Evolutionary conservation across 2,329 filamentous ascomycete species (phyloP), one percentile per base, ranked within the genome.

Genomic region (Colletotrichum caudatum): DNA sequence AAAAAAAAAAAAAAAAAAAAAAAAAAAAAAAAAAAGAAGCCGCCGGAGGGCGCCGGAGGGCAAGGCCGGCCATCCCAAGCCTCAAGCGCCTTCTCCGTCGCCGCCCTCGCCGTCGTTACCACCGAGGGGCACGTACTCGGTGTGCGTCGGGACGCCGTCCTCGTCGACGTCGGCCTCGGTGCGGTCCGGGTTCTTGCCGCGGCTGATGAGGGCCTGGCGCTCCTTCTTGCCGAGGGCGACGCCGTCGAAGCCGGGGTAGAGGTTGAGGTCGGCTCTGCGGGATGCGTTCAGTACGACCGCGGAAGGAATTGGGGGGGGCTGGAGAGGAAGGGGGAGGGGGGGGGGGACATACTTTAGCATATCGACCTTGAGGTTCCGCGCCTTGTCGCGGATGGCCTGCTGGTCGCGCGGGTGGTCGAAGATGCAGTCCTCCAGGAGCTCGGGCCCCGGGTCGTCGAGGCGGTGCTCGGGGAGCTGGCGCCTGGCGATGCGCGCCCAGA

Each of bases 381-480:
- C 88, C 78, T 86, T 87, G 81, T 90, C 88, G 8, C 88, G 86
- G 68, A 87, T 82, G 5, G 86, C 85, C 77, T 89, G 87, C 79
- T 89, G 87, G 74, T 85, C 84, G 61, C 87, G 85, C 2, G 76
- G 76, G 20, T 78, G 74, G 54, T 86, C 80, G 65, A 88, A 88
- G 2, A 75, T 75, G 37, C 81, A 78, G 6, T 75, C 51, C 35
- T 72, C 75, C 69, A 77, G 76, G 16, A 53, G 56, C 59, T 64
- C 69, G 4, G 54, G 48, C 23, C 67, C 57, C 29, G 63, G 68
- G 6, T 37, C 33, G 35, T 39, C 53, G n/a, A 23, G 14, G 20
- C 56, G 41, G 9, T 29, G 14, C 12, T 60, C 64, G 23, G 76
- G 77, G 20, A 75, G 66, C 53, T 71, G 69, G 26, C 67, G 74